Percentiles rank a stretch among this genome's conserved stretches.
phyloP scores from a whole-genome alignment of 345 rosid genomes.

The Cochlearia excelsa region DNA sequence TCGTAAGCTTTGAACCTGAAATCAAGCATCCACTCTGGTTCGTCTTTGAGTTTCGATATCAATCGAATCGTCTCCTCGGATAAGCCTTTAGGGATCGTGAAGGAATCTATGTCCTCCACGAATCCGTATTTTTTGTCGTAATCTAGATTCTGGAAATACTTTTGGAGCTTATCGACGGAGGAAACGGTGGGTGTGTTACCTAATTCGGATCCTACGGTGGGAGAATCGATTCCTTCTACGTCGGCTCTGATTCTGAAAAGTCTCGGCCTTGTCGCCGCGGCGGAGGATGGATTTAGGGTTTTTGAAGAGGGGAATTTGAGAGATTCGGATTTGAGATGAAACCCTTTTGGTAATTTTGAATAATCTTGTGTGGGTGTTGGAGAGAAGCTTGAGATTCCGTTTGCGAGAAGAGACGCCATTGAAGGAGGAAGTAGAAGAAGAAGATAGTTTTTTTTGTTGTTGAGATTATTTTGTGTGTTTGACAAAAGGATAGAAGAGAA shows the following conservation, averaged over 20 bases:
- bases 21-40: slow-evolving; percentile 91
- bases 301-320: slow-evolving; percentile 32
- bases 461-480: slow-evolving; percentile 12
- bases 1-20: slow-evolving; percentile 72
- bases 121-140: slow-evolving; percentile 77
- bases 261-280: neutral
- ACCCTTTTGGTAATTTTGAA: slow-evolving; percentile 32
- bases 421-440: slow-evolving; percentile 18
- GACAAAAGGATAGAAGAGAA: neutral
- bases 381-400: slow-evolving; percentile 44
- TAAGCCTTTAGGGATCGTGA: slow-evolving; percentile 81
- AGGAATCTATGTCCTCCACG: slow-evolving; percentile 64
- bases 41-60: slow-evolving; percentile 69
- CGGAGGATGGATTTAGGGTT: slow-evolving; percentile 22
- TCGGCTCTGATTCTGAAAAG: slow-evolving; percentile 47
- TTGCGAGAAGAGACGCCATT: slow-evolving; percentile 48
- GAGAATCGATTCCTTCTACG: slow-evolving; percentile 39
- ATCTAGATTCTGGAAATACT: slow-evolving; percentile 65
- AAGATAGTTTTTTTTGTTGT: no score
- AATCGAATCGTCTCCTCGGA: slow-evolving; percentile 59
- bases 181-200: slow-evolving; percentile 44
- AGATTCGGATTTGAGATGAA: slow-evolving; percentile 37
- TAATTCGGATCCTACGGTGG: slow-evolving; percentile 40
- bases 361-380: slow-evolving; percentile 37
- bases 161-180: slow-evolving; percentile 62